Percentiles rank a stretch among this genome's conserved stretches.
Evolutionary conservation across 2,329 filamentous ascomycete species (phyloP).

Genomic region (Ascochyta lentis): DNA sequence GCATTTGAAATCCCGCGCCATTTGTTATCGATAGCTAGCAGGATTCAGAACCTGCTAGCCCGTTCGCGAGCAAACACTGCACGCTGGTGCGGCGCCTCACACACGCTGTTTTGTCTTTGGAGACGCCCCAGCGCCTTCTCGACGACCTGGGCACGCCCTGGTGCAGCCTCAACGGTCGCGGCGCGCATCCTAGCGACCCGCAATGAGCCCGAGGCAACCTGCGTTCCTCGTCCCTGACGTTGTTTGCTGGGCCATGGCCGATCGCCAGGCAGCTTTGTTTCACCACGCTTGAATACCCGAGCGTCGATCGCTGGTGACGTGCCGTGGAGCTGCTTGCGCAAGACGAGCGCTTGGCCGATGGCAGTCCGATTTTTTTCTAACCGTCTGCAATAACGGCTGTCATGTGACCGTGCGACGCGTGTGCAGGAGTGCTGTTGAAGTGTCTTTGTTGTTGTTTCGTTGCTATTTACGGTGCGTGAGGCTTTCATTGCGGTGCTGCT

Average conservation of each 20-base stretch:
- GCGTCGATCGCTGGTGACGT: slow-evolving; percentile 1
- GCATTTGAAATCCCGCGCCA: not conserved
- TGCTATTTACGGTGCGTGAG: not conserved
- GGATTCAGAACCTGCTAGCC: not conserved
- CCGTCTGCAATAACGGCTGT: not conserved
- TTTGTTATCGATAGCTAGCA: slow-evolving; percentile 7
- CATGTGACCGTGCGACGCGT: not conserved
- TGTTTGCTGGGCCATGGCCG: not conserved
- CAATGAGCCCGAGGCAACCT: not conserved
- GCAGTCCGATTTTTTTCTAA: not conserved
- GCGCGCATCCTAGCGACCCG: too few species aligned
- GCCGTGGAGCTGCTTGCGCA: slow-evolving; percentile 12
- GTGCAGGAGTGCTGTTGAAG: not conserved
- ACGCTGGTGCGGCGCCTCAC: not conserved
- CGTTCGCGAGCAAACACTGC: too few species aligned
- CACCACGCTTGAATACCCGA: not conserved
- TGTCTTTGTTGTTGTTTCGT: not conserved
- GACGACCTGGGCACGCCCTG: not conserved
- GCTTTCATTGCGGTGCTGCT: not conserved
- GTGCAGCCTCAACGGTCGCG: slow-evolving; percentile 4
- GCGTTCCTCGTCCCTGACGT: not conserved
- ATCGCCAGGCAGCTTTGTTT: slow-evolving; percentile 14
- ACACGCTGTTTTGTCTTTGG: not conserved
- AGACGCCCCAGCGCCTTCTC: too few species aligned
- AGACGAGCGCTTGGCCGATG: not conserved